Evolutionary conservation across 2,329 filamentous ascomycete species (phyloP).

Genomic region (Clonostachys solani): DNA sequence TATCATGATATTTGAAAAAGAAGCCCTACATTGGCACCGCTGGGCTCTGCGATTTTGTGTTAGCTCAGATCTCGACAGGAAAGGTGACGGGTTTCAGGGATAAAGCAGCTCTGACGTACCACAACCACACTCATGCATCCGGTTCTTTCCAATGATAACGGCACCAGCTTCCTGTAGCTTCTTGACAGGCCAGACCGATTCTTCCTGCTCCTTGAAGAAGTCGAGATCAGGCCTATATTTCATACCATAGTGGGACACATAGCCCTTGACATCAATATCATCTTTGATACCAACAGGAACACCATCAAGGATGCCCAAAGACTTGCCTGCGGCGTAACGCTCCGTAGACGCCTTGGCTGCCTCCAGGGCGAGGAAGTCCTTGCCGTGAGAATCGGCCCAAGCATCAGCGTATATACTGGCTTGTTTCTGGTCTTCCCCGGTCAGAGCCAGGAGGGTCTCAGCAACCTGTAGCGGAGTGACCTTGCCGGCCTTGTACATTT

Average conservation of each 20-base stretch:
- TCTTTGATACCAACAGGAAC: constrained; percentile 84
- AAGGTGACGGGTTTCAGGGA: constrained; percentile 4
- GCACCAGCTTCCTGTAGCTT: constrained; percentile 26
- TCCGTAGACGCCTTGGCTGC: constrained; percentile 71
- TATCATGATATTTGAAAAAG: neutral
- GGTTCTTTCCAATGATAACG: constrained; percentile 54
- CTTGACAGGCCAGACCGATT: constrained; percentile 60
- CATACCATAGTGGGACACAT: constrained; percentile 63
- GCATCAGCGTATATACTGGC: constrained; percentile 62
- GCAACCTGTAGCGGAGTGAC: constrained; percentile 70
- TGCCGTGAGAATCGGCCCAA: constrained; percentile 63
- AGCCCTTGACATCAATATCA: constrained; percentile 69
- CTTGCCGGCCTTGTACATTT: constrained; percentile 64
- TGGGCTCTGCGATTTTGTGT: neutral
- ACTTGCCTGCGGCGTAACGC: constrained; percentile 63
- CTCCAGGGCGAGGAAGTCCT: constrained; percentile 52
- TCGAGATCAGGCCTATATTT: constrained; percentile 49
- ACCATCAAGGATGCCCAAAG: constrained; percentile 70
- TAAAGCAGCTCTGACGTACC: constrained; percentile 32
- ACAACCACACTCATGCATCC: constrained; percentile 77
- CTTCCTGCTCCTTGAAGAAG: constrained; percentile 43
- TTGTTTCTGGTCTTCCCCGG: constrained; percentile 52
- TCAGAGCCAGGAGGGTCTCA: constrained; percentile 66
- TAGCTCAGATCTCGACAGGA: constrained; percentile 1
- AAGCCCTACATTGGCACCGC: neutral